phyloP scores from a whole-genome alignment of 371 early-diverging fungal species.

The Dichotomocladium elegans region DNA sequence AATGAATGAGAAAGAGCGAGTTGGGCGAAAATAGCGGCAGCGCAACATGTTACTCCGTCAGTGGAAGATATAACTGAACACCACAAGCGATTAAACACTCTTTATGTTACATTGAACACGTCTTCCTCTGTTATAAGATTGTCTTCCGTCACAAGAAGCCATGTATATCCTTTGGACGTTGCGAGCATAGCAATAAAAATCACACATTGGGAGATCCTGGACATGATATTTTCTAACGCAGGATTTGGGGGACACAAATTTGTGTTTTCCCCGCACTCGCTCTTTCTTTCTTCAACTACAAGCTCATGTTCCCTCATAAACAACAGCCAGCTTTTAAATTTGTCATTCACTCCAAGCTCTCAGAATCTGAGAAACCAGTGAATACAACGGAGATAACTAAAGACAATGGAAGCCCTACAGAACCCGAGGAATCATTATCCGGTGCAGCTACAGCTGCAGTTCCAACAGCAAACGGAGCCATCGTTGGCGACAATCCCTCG shows the following conservation, averaged over 20 bases:
- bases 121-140: too few species aligned
- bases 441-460: neutral
- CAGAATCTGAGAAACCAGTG: too few species aligned
- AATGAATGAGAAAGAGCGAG: neutral
- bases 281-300: neutral
- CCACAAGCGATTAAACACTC: neutral
- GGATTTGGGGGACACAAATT: neutral
- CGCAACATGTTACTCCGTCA: too few species aligned
- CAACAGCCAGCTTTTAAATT: conserved; percentile 40
- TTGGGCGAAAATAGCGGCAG: neutral
- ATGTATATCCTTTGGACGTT: neutral
- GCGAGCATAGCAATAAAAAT: neutral
- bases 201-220: neutral
- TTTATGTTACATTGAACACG: too few species aligned
- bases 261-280: neutral
- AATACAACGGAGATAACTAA: too few species aligned
- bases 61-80: neutral
- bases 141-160: too few species aligned
- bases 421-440: neutral
- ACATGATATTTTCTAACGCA: neutral
- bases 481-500: neutral
- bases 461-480: neutral
- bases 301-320: conserved; percentile 36
- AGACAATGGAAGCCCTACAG: too few species aligned
- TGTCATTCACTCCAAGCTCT: conserved; percentile 34